Evolutionary conservation across 169 alveolate genomes (phyloP), one percentile per base, ranked within the genome.

Genomic region (Plasmodium gallinaceum): DNA sequence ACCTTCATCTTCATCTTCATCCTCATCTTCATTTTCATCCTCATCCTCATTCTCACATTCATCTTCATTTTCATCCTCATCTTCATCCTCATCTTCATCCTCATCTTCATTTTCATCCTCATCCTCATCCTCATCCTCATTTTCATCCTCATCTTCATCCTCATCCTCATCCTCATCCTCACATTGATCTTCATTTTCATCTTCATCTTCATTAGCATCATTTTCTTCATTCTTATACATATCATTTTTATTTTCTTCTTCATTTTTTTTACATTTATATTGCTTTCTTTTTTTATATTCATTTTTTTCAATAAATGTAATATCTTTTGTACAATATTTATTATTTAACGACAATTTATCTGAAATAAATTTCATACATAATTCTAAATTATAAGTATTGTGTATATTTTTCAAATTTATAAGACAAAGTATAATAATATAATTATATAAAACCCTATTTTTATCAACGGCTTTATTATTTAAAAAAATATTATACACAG

Each of bases 321-420:
- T 60, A 18, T 26, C 69, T 12, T 26, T 65, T 26, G 12, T 32
- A 46, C 12, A 5, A 14, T n/a, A n/a, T n/a, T 39, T 42, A 65
- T 65, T 39, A 65, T 24, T 32, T 18, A 68, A 12, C 24, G 22
- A 48, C 20, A 86, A 64, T 14, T 48, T 70, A n/a, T 61, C 69
- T 18, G 69, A 69, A 26, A 86, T 39, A n/a, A 86, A 18, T 22
- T 73, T 39, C 26, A 71, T 71, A 45, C 92, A 86, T 18, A 86
- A 51, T 48, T 71, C 78, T 46, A 86, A 51, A 54, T 69, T 86
- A 57, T 86, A 61, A 20, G 75, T 66, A 43, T 86, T 86, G 42
- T 86, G 62, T n/a, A 86, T 64, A 86, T 86, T 70, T 71, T 48
- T 43, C 65, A 86, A 54, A 64, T 86, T 86, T 64, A 86, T 48